These are phyloP conservation scores for Ophiobolus disseminans DNA, from an alignment of 2,329 filamentous ascomycete species.

Conservation along the genomic window DNA sequence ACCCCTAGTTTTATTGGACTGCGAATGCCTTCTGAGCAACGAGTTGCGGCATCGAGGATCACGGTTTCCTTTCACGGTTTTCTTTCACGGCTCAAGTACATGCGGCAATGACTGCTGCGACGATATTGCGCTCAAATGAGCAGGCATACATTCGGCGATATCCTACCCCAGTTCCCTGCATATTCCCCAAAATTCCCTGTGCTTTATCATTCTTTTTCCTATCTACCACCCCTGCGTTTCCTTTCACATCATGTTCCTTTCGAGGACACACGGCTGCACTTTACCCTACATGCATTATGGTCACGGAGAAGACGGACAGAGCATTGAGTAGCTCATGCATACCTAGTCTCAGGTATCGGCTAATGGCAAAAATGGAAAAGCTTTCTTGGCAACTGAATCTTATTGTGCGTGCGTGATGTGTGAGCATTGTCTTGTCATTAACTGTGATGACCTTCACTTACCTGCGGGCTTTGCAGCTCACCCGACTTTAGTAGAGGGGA, in stretches of 20 bases:
- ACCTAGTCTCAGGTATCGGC: conserved; percentile 9
- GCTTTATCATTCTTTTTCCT: not conserved
- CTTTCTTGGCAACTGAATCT: conserved; percentile 12
- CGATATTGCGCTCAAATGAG: not conserved
- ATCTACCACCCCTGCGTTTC: not conserved
- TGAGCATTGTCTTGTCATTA: not conserved
- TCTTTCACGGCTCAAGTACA: not conserved
- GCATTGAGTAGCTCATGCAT: conserved; percentile 11
- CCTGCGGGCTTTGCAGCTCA: no score
- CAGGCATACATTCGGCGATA: not conserved
- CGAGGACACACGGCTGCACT: not conserved
- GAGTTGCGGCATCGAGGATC: no score
- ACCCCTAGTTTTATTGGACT: no score
- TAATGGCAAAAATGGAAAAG: conserved; percentile 21
- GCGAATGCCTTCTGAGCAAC: no score
- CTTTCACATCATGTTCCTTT: not conserved
- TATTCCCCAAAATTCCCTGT: not conserved
- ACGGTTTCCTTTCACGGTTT: not conserved
- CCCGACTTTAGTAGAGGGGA: no score
- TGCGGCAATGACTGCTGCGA: not conserved
- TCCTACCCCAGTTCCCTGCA: no score
- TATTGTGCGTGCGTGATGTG: not conserved
- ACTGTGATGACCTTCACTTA: no score
- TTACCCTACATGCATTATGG: conserved; percentile 8
- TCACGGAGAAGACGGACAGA: not conserved